A percentile compares a stretch with the other conserved stretches of the same genome.
Evolutionary conservation across 148 eudicot genomes (phyloP).

Genomic region (Chenopodium formosanum): DNA sequence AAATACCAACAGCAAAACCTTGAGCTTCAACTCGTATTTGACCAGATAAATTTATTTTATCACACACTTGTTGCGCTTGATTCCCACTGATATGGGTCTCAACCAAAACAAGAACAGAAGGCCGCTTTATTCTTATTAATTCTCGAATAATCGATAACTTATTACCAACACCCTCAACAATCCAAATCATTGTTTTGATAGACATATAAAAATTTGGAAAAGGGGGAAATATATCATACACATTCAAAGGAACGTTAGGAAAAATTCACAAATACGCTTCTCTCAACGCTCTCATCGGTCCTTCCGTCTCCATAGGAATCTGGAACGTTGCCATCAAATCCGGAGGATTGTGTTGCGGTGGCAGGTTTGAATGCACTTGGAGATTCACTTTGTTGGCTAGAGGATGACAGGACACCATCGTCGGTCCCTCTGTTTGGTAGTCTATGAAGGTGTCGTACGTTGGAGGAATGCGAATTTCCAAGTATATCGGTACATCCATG

Average conservation of each 20-base stretch:
- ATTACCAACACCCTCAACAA: not conserved
- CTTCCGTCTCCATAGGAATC: not conserved
- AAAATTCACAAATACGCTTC: not conserved
- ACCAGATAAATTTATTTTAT: not conserved
- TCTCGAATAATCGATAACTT: not conserved
- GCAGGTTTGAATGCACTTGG: not conserved
- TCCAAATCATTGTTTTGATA: slow-evolving; percentile 1
- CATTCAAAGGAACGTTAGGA: not conserved
- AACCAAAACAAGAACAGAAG: not conserved
- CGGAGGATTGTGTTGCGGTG: not conserved
- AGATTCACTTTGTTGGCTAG: not conserved
- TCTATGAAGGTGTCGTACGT: not conserved
- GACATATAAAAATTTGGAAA: not conserved
- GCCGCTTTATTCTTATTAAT: not conserved
- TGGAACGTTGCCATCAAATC: not conserved
- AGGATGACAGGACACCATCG: not conserved
- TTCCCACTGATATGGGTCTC: slow-evolving; percentile 2
- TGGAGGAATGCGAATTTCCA: not conserved
- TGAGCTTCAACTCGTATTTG: not conserved
- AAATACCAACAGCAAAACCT: slow-evolving; percentile 5
- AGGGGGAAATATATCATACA: not conserved
- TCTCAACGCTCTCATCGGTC: not conserved
- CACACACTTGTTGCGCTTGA: not conserved
- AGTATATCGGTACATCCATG: not conserved
- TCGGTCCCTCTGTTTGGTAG: not conserved